phyloP scores from a whole-genome alignment of 805 yeast species.

The Starmerella apis region DNA sequence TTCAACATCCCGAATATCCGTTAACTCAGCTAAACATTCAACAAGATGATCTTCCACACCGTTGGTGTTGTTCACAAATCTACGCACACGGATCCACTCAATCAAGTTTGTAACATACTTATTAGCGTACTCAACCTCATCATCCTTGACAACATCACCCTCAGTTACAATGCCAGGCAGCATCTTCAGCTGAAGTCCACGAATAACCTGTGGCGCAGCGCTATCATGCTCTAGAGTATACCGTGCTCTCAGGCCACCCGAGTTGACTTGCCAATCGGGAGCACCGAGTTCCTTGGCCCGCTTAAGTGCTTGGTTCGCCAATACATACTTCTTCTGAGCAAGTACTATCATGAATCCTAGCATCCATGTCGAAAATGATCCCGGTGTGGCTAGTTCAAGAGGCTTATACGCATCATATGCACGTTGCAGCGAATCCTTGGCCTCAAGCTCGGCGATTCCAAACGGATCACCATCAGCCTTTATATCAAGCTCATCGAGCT shows the following conservation, averaged over 20 bases:
- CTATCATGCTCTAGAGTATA: slow-evolving; percentile 32
- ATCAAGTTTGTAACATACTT: slow-evolving; percentile 22
- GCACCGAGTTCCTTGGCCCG: slow-evolving; percentile 37
- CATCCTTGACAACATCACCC: slow-evolving; percentile 24
- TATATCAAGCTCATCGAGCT: slow-evolving; percentile 37
- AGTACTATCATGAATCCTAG: slow-evolving; percentile 38
- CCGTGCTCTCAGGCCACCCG: slow-evolving; percentile 33
- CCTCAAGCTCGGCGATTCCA: slow-evolving; percentile 35
- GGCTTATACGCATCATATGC: slow-evolving; percentile 38
- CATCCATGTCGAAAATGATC: slow-evolving; percentile 34
- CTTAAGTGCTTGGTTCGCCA: slow-evolving; percentile 43
- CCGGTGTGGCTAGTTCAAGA: slow-evolving; percentile 18
- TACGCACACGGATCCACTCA: slow-evolving; percentile 27
- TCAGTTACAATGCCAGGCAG: slow-evolving; percentile 23
- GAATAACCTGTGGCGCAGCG: slow-evolving; percentile 37
- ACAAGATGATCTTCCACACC: slow-evolving; percentile 18
- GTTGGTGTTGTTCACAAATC: slow-evolving; percentile 15
- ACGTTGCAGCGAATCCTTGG: slow-evolving; percentile 36
- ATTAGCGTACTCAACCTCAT: slow-evolving; percentile 25
- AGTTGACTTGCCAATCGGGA: slow-evolving; percentile 23
- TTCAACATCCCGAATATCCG: slow-evolving; percentile 9
- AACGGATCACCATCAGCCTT: slow-evolving; percentile 37
- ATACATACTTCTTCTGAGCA: slow-evolving; percentile 40
- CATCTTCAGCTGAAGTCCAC: slow-evolving; percentile 30
- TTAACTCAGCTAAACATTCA: slow-evolving; percentile 4